Percentiles rank a stretch among this genome's conserved stretches.
Conservation (phyloP, 2,329 filamentous ascomycete genomes). For the Colletotrichum lupini region DNA sequence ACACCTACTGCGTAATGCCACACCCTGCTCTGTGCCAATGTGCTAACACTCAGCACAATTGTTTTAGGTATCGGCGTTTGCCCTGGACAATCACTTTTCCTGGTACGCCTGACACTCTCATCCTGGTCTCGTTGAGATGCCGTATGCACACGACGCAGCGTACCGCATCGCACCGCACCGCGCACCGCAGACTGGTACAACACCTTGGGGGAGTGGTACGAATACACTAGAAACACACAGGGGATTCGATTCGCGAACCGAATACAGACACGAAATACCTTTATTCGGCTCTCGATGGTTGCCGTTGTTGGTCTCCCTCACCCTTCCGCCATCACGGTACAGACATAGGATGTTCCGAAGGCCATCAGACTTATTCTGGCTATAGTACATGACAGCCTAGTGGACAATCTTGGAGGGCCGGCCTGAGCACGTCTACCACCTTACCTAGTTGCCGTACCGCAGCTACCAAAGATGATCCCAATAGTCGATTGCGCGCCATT, state of each 20-base stretch:
- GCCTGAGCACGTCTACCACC: background rate
- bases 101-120: conserved; percentile 2
- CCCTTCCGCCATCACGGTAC: conserved; percentile 10
- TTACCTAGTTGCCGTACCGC: background rate
- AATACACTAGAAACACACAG: background rate
- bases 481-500: background rate
- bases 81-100: conserved; percentile 16
- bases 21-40: background rate
- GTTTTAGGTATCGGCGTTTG: background rate
- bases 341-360: background rate
- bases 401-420: background rate
- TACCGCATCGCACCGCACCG: background rate
- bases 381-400: background rate
- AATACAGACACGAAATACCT: conserved; percentile 1
- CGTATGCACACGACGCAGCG: conserved; percentile 16
- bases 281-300: background rate
- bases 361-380: background rate
- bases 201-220: background rate
- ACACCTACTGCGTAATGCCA: background rate
- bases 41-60: background rate
- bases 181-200: background rate
- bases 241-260: conserved; percentile 7
- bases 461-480: conserved; percentile 12
- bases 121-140: conserved; percentile 21
- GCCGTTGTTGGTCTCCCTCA: conserved; percentile 8